These are phyloP conservation scores for Hippophae gyantsensis DNA, from an alignment of 306 rosid genomes.

Conservation along the genomic window DNA sequence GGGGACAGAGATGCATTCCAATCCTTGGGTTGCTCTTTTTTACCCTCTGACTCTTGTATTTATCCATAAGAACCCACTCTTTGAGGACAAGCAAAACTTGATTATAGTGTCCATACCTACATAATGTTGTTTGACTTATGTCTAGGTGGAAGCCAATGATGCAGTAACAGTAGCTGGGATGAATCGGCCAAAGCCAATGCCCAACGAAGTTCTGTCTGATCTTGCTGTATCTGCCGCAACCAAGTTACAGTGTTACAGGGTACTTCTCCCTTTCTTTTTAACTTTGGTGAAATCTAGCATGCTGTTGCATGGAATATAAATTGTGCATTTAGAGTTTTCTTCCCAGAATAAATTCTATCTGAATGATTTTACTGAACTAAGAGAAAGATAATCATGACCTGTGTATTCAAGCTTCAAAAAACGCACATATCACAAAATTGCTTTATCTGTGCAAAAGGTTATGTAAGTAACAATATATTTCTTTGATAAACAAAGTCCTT, in stretches of 20 bases:
- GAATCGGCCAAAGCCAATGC: slow-evolving; percentile 70
- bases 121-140: slow-evolving; percentile 11
- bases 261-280: slow-evolving; percentile 16
- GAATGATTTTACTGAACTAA: no score
- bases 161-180: slow-evolving; percentile 86
- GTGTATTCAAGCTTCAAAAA: no score
- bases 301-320: not conserved
- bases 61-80: not conserved
- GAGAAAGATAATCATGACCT: no score
- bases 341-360: no score
- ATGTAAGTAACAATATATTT: no score
- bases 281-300: not conserved
- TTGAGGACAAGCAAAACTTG: slow-evolving; percentile 11
- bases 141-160: slow-evolving; percentile 82
- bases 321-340: no score
- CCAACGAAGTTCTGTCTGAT: slow-evolving; percentile 72
- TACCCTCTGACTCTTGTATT: not conserved
- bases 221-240: slow-evolving; percentile 85
- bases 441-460: no score
- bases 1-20: no score
- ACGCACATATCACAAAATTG: no score
- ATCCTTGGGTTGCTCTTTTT: no score
- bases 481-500: no score
- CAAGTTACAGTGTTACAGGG: slow-evolving; percentile 81
- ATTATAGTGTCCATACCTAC: slow-evolving; percentile 8